These are phyloP conservation scores for Diutina catenulata DNA, from an alignment of 1,139 yeast species.

Conservation along the genomic window DNA sequence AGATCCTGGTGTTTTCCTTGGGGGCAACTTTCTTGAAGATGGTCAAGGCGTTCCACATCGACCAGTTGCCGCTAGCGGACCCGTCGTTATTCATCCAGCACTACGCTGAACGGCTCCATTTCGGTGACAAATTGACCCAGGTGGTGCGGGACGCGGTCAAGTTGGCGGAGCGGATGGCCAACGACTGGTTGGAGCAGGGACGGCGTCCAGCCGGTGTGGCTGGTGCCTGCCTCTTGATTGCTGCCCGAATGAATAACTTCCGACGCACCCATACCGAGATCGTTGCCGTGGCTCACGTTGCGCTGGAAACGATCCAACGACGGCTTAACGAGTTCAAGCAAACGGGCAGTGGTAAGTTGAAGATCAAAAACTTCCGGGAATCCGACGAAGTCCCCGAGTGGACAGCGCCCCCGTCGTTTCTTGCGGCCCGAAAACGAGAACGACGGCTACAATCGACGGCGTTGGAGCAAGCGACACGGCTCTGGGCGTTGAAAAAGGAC, in stretches of 20 bases:
- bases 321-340: constrained; percentile 78
- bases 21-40: constrained; percentile 93
- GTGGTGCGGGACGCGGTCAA: constrained; percentile 82
- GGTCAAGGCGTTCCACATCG: constrained; percentile 71
- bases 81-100: constrained; percentile 91
- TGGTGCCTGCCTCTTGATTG: constrained; percentile 87
- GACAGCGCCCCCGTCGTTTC: too few relatives aligned
- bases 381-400: constrained; percentile 17
- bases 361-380: constrained; percentile 62
- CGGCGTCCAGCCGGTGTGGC: constrained; percentile 98
- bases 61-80: constrained; percentile 75
- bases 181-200: constrained; percentile 95
- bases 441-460: too few relatives aligned
- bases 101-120: constrained; percentile 77
- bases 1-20: constrained; percentile 82
- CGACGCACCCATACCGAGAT: constrained; percentile 88
- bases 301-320: constrained; percentile 84
- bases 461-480: too few relatives aligned
- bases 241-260: constrained; percentile 93
- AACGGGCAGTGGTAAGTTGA: constrained; percentile 62
- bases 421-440: too few relatives aligned
- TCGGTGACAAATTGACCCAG: constrained; percentile 57
- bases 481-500: too few relatives aligned
- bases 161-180: constrained; percentile 81
- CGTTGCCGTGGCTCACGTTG: constrained; percentile 91